Evolutionary conservation across 306 rosid genomes (phyloP).

Genomic region (Begonia peltatifolia): DNA sequence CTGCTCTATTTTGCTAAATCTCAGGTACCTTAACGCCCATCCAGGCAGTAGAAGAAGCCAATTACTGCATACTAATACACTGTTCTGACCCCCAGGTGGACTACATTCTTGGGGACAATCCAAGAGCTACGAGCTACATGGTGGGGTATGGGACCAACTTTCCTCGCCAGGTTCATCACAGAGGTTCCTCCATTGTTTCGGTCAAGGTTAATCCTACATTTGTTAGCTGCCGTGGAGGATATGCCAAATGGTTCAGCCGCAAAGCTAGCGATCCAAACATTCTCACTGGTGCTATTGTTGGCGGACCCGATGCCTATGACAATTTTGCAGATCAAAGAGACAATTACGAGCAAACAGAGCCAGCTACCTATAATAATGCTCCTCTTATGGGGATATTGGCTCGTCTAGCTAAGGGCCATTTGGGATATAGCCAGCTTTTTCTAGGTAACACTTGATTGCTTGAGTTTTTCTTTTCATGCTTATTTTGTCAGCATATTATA

Average conservation of each 20-base stretch:
- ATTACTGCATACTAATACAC: no score
- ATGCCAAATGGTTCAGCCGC: slow-evolving; percentile 75
- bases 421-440: slow-evolving; percentile 68
- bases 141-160: slow-evolving; percentile 89
- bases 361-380: slow-evolving; percentile 99
- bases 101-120: slow-evolving; percentile 92
- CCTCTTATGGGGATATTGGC: slow-evolving; percentile 86
- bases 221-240: slow-evolving; percentile 83
- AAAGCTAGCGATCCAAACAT: slow-evolving; percentile 70
- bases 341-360: slow-evolving; percentile 92
- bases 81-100: slow-evolving; percentile 29
- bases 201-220: slow-evolving; percentile 60
- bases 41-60: no score
- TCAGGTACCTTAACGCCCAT: slow-evolving; percentile 18
- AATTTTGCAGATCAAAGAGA: slow-evolving; percentile 92
- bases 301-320: slow-evolving; percentile 98
- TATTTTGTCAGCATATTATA: no score
- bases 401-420: slow-evolving; percentile 49
- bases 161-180: slow-evolving; percentile 85
- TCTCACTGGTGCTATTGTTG: slow-evolving; percentile 83
- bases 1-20: slow-evolving; percentile 69
- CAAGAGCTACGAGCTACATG: slow-evolving; percentile 95
- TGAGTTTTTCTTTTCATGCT: no score
- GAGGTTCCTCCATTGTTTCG: slow-evolving; percentile 92
- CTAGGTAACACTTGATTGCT: slow-evolving; percentile 40